Base-by-base conservation (phyloP, 805 yeast genomes). In the Suhomyces pyralidae region DNA sequence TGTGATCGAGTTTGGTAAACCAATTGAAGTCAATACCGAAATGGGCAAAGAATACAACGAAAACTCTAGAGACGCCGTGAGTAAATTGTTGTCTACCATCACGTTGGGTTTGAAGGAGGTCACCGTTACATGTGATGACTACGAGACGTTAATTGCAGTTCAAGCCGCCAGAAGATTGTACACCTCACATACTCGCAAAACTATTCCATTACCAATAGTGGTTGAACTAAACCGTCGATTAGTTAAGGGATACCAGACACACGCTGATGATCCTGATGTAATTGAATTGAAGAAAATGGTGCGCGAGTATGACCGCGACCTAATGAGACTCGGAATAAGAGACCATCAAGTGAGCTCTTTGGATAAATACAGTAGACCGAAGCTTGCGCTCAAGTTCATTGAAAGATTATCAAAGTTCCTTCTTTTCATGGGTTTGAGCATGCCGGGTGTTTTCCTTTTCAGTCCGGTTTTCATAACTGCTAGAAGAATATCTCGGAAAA, bases 141-240 rank as follows among this genome's bases (percentile, higher is more conserved):
- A 70, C 55, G 79, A 74, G 25, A 74, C 78, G 1, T 62, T 74
- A n/a, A 66, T 71, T 65, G 69, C 73, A 2, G 55, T 74, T n/a
- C 78, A 74, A 51, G 77, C 79, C 1, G 76, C 76, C 2, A 59
- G 79, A 51, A 59, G 79, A 40, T 62, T 74, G 53, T 74, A 71
- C 54, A 71, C 77, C 12, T 64, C 71, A 3, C 64, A 63, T 9
- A 61, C 64, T 44, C 55, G 78, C 32, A 69, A 69, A 14, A 49
- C 54, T 10, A 70, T 73, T n/a, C 78, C 78, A 2, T 58, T 71
- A 19, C 73, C 79, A 2, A 51, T 73, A 62, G 78, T 74, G 43
- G 71, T 74, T 28, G 78, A 74, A 53, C 68, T 73, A 74, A 74
- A 72, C 54, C 58, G 78, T 17, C 57, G 78, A 32, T 60, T 74